Percentiles rank a stretch among this genome's conserved stretches.
These are phyloP conservation scores for Pichia norvegensis DNA, from an alignment of 1,139 yeast species.

Conservation along the genomic window DNA sequence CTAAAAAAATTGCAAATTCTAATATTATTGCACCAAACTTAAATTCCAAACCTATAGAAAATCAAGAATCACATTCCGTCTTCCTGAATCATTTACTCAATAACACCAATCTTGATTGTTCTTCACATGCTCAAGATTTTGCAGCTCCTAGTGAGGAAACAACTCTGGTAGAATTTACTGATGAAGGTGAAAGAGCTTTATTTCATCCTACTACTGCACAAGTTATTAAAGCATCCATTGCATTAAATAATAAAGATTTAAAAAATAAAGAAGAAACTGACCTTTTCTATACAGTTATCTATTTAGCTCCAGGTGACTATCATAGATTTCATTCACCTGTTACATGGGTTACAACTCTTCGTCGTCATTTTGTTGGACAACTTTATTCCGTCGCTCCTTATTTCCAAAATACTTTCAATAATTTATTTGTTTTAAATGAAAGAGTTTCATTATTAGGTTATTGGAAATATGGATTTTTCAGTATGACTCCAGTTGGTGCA, in stretches of 20 bases:
- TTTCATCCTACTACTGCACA: slow-evolving; percentile 27
- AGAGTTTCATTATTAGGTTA: slow-evolving; percentile 91
- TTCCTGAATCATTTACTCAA: slow-evolving; percentile 15
- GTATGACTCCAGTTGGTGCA: slow-evolving; percentile 99
- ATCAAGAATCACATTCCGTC: background rate
- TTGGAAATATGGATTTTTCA: slow-evolving; percentile 95
- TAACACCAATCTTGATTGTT: slow-evolving; percentile 14
- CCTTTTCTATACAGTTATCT: slow-evolving; percentile 82
- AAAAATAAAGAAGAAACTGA: slow-evolving; percentile 37
- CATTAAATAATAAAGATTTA: slow-evolving; percentile 13
- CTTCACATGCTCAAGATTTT: slow-evolving; percentile 6
- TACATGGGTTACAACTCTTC: slow-evolving; percentile 87
- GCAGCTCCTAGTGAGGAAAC: background rate
- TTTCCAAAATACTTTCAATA: slow-evolving; percentile 80
- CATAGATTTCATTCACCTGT: slow-evolving; percentile 96
- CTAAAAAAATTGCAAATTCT: slow-evolving; percentile 37
- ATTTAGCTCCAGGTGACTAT: slow-evolving; percentile 96
- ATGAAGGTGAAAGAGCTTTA: slow-evolving; percentile 55
- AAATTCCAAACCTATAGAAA: background rate
- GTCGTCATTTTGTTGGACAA: slow-evolving; percentile 96
- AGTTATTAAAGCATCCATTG: slow-evolving; percentile 28
- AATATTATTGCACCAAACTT: slow-evolving; percentile 1
- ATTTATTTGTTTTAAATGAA: slow-evolving; percentile 86
- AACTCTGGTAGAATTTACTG: slow-evolving; percentile 33
- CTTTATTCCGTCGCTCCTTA: slow-evolving; percentile 94